Evolutionary conservation across 2,329 filamentous ascomycete genomes (phyloP).

Genomic region (Hymenoscyphus linearis): DNA sequence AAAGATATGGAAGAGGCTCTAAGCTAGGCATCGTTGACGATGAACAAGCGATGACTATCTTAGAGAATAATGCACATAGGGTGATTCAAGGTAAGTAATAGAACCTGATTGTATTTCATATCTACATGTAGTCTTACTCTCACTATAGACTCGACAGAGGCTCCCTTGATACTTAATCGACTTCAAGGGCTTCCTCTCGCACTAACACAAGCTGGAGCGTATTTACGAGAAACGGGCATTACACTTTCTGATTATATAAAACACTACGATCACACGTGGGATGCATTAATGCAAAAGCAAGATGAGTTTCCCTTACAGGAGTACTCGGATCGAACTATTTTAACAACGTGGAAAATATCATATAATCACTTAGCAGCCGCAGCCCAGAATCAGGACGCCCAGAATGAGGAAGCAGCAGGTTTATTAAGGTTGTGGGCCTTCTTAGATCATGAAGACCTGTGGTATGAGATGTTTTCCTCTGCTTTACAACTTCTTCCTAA

Average conservation of each 20-base stretch:
- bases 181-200: neutral
- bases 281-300: neutral
- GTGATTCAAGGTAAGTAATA: neutral
- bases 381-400: too few species aligned
- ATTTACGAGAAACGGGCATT: neutral
- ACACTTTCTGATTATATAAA: neutral
- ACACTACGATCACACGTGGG: neutral
- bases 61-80: neutral
- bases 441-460: neutral
- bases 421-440: neutral
- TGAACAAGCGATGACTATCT: neutral
- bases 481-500: neutral
- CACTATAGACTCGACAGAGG: neutral
- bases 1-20: neutral
- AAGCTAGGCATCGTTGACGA: neutral
- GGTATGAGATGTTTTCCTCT: neutral
- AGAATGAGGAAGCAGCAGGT: neutral
- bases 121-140: neutral
- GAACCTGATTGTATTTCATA: neutral
- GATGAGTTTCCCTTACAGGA: neutral
- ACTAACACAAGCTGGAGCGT: neutral
- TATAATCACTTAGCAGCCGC: too few species aligned
- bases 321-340: neutral
- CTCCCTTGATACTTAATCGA: neutral
- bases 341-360: neutral